These are phyloP conservation scores for Gossypium thurberi DNA, from an alignment of 345 rosid genomes.

Conservation along the genomic window DNA sequence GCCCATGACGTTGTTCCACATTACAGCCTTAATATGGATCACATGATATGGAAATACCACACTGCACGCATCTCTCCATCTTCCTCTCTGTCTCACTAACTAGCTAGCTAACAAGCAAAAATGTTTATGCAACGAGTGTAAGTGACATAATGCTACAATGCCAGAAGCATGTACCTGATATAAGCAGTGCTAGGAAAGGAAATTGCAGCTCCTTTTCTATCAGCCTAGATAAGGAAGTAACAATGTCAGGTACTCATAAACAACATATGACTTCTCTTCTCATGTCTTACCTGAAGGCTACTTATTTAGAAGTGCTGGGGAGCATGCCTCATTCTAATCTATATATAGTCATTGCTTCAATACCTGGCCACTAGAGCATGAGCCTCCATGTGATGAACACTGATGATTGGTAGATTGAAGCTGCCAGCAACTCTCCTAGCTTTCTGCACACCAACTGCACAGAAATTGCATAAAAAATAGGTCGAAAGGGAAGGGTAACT, in stretches of 20 bases:
- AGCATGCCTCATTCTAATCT: background rate
- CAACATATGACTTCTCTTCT: background rate
- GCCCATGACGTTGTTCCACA: background rate
- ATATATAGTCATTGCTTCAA: background rate
- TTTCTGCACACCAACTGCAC: constrained; percentile 84
- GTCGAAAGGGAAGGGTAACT: background rate
- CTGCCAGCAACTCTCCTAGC: constrained; percentile 68
- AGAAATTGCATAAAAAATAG: constrained; percentile 8
- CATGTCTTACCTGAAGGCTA: background rate
- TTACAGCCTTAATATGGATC: background rate
- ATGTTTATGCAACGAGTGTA: background rate
- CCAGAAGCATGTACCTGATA: constrained; percentile 55
- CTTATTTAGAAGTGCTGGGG: background rate
- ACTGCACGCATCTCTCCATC: background rate
- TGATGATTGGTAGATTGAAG: constrained; percentile 62
- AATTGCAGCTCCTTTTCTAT: constrained; percentile 63
- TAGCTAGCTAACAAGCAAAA: background rate
- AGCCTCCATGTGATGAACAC: constrained; percentile 98
- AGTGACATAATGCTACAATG: background rate
- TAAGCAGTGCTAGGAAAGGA: constrained; percentile 89
- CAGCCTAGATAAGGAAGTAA: constrained; percentile 38
- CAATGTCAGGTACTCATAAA: background rate
- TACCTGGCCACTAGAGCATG: constrained; percentile 92
- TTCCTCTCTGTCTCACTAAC: background rate
- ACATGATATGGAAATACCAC: background rate